Evolutionary conservation across 2,329 filamentous ascomycete species (phyloP).

Genomic region (Colletotrichum sidae): DNA sequence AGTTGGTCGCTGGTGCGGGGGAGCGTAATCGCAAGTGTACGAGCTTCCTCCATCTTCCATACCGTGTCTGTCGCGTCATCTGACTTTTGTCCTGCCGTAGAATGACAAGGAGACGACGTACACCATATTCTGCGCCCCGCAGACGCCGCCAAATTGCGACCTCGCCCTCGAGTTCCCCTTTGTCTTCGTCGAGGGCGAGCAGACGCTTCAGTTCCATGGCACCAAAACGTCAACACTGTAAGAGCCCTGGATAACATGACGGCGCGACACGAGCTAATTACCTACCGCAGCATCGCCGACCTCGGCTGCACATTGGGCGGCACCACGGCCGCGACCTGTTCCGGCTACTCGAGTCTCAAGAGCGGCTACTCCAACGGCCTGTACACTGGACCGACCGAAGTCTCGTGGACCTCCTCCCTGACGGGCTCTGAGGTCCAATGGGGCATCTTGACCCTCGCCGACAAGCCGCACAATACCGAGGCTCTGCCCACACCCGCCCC

Average conservation of each 20-base stretch:
- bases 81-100: constrained; percentile 42
- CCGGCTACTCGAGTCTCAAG: constrained; percentile 59
- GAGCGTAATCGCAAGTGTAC: constrained; percentile 58
- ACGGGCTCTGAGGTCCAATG: constrained; percentile 55
- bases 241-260: constrained; percentile 34
- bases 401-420: constrained; percentile 59
- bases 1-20: constrained; percentile 59
- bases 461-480: constrained; percentile 46
- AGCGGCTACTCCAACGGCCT: constrained; percentile 52
- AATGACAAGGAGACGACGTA: constrained; percentile 56
- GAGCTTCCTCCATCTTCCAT: not conserved
- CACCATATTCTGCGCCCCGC: constrained; percentile 60
- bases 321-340: constrained; percentile 59
- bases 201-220: constrained; percentile 57
- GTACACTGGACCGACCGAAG: constrained; percentile 55
- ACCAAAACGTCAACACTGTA: constrained; percentile 57
- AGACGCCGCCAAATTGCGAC: constrained; percentile 54
- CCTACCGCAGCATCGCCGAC: constrained; percentile 52
- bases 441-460: constrained; percentile 57
- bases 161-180: constrained; percentile 61
- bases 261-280: not conserved
- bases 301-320: constrained; percentile 56
- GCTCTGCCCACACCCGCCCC: constrained; percentile 3
- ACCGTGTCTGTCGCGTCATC: constrained; percentile 1
- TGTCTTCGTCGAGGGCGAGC: constrained; percentile 57